phyloP scores from a whole-genome alignment of 306 rosid species.

The Sicyos edulis region DNA sequence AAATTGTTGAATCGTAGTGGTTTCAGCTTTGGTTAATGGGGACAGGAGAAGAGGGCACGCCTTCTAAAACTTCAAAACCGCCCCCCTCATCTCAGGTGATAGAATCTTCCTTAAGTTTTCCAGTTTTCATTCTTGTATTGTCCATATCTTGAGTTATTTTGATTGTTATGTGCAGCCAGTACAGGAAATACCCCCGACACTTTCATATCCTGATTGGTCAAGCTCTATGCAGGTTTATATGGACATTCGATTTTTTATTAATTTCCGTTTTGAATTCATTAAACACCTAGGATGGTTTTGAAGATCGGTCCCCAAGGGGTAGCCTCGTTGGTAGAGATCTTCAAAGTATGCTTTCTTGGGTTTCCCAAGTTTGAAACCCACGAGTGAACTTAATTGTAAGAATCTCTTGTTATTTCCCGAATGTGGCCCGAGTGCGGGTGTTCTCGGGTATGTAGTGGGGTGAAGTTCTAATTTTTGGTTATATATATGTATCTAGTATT shows the following conservation, averaged over 20 bases:
- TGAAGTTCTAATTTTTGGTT: no score
- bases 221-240: conserved; percentile 73
- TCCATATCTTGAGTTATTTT: not conserved
- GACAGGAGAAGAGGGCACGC: conserved; percentile 77
- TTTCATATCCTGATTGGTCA: conserved; percentile 91
- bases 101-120: not conserved
- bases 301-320: not conserved
- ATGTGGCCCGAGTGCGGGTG: no score
- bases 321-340: no score
- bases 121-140: not conserved
- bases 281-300: not conserved
- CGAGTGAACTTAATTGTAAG: no score
- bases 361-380: no score
- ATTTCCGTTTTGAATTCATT: not conserved
- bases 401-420: no score
- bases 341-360: no score
- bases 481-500: no score
- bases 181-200: conserved; percentile 65
- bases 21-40: conserved; percentile 52
- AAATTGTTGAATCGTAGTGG: conserved; percentile 22
- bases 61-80: conserved; percentile 69
- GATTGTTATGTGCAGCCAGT: conserved; percentile 2
- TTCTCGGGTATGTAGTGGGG: no score
- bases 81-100: conserved; percentile 59
- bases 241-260: not conserved